phyloP scores from a whole-genome alignment of 116 monocot genomes.

The Papilionanthe hybrid region DNA sequence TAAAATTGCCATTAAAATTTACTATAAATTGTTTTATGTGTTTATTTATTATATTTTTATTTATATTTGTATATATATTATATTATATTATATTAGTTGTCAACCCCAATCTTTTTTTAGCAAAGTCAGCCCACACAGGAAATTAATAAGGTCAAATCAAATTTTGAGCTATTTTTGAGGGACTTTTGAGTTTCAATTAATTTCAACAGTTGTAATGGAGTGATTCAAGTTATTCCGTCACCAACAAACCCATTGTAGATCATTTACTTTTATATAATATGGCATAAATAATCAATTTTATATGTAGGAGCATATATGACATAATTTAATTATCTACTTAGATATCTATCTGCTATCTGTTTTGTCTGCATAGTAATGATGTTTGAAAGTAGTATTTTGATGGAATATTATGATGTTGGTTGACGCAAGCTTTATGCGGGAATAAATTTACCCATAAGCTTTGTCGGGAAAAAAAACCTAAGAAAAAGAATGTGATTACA shows the following conservation, averaged over 20 bases:
- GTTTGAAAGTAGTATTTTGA: neutral
- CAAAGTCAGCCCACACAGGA: neutral
- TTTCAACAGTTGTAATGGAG: neutral
- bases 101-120: neutral
- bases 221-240: neutral
- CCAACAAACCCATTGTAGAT: neutral
- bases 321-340: neutral
- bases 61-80: too few species aligned
- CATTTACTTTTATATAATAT: neutral
- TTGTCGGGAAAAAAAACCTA: neutral
- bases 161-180: neutral
- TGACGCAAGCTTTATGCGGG: neutral
- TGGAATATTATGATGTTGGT: neutral
- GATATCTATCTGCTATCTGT: neutral
- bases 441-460: neutral
- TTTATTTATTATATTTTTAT: neutral
- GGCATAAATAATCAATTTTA: neutral
- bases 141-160: neutral
- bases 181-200: neutral
- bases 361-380: neutral
- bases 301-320: neutral
- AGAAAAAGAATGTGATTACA: neutral
- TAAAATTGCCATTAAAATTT: neutral
- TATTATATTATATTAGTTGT: neutral
- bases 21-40: neutral